Conservation (phyloP, 768 basidiomycete species). For the Piloderma croceum region DNA sequence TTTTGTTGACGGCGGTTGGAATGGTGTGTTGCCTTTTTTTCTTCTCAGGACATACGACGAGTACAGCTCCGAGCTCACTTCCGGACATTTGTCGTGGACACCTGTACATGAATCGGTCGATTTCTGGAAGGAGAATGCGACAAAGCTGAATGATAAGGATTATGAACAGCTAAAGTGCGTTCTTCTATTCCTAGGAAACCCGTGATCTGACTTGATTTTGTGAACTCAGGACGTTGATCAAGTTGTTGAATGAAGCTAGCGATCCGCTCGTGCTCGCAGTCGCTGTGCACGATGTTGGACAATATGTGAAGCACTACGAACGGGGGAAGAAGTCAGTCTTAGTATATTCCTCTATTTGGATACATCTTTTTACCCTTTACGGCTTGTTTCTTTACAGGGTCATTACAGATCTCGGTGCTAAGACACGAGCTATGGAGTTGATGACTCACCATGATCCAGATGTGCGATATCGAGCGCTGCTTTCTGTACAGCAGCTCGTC, state of each 20-base stretch:
- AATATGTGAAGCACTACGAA: constrained; percentile 90
- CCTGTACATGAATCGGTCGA: constrained; percentile 95
- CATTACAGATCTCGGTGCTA: constrained; percentile 81
- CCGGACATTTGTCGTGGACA: constrained; percentile 91
- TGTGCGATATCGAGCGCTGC: constrained; percentile 86
- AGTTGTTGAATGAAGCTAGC: constrained; percentile 58
- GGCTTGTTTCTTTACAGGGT: constrained; percentile 38
- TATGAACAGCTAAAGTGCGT: constrained; percentile 77
- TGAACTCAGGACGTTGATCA: constrained; percentile 66
- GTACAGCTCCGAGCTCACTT: constrained; percentile 84
- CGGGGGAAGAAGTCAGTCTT: constrained; percentile 79
- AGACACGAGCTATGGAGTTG: constrained; percentile 83
- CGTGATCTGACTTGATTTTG: no score
- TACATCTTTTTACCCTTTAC: not conserved
- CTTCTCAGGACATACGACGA: constrained; percentile 87
- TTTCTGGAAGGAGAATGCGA: constrained; percentile 96
- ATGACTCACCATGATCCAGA: constrained; percentile 87
- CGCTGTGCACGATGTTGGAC: constrained; percentile 88
- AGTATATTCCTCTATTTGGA: not conserved
- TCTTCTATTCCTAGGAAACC: constrained; percentile 1
- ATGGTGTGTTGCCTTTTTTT: no score
- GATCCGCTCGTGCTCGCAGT: constrained; percentile 85
- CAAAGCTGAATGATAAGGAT: constrained; percentile 79
- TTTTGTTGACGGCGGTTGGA: not conserved
- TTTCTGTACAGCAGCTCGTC: constrained; percentile 87